phyloP scores from a whole-genome alignment of 2,329 filamentous ascomycete species.

The Conoideocrella luteorostrata region DNA sequence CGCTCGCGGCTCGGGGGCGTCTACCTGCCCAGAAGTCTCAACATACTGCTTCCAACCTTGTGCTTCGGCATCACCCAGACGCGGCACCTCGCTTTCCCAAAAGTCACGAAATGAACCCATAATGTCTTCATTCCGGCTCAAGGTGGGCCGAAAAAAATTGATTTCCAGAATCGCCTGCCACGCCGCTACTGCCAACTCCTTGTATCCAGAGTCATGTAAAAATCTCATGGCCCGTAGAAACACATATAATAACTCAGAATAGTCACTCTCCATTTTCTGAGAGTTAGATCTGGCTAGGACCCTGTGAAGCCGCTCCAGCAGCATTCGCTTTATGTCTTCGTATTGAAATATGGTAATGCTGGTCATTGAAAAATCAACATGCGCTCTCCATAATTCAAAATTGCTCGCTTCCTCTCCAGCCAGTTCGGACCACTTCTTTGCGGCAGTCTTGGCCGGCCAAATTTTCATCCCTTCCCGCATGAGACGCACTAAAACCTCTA shows the following conservation, averaged over 20 bases:
- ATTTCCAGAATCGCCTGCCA: slow-evolving; percentile 82
- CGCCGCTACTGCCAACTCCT: slow-evolving; percentile 66
- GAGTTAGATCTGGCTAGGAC: slow-evolving; percentile 8
- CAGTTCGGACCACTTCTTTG: slow-evolving; percentile 58
- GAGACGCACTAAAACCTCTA: slow-evolving; percentile 58
- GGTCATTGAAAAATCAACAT: slow-evolving; percentile 67
- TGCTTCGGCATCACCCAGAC: slow-evolving; percentile 68
- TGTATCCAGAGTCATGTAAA: slow-evolving; percentile 69
- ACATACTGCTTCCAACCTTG: slow-evolving; percentile 62
- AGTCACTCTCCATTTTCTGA: slow-evolving; percentile 9
- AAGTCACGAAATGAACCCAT: slow-evolving; percentile 57
- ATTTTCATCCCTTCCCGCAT: slow-evolving; percentile 68
- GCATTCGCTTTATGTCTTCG: slow-evolving; percentile 55
- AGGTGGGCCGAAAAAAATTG: slow-evolving; percentile 46
- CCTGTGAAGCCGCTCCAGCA: slow-evolving; percentile 42
- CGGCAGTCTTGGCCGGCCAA: slow-evolving; percentile 60
- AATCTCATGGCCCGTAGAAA: slow-evolving; percentile 70
- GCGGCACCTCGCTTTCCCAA: slow-evolving; percentile 78
- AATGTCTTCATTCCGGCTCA: slow-evolving; percentile 18
- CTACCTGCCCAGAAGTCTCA: slow-evolving; percentile 25
- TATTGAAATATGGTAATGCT: slow-evolving; percentile 61
- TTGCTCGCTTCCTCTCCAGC: slow-evolving; percentile 18
- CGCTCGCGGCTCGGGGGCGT: slow-evolving; percentile 32
- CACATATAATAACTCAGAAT: slow-evolving; percentile 51
- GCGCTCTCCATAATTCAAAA: slow-evolving; percentile 64